Evolutionary conservation across 495 filamentous ascomycete species (phyloP).

Genomic region (Penicillium canariense): DNA sequence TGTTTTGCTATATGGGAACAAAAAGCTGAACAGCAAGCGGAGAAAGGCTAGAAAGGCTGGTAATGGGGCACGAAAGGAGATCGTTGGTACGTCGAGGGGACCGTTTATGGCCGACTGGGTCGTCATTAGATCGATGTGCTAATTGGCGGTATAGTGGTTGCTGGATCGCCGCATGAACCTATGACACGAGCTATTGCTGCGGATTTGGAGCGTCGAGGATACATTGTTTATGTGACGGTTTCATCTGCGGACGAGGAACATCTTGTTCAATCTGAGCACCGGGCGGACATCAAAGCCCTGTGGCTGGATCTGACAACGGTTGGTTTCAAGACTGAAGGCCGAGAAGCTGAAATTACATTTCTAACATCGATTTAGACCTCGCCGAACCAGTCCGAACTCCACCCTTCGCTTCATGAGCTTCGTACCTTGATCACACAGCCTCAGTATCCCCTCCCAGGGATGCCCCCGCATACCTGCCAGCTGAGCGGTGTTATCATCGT

Average conservation of each 20-base stretch:
- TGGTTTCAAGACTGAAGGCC: conserved; percentile 10
- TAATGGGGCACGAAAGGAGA: conserved; percentile 85
- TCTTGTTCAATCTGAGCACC: conserved; percentile 66
- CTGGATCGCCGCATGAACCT: conserved; percentile 76
- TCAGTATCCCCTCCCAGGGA: conserved; percentile 66
- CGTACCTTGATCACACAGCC: conserved; percentile 63
- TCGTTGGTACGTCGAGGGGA: conserved; percentile 55
- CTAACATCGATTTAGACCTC: conserved; percentile 43
- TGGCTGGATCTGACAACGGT: conserved; percentile 73
- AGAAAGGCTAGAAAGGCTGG: conserved; percentile 71
- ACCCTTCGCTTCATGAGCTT: conserved; percentile 52
- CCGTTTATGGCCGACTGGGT: neutral
- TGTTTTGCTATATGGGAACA: conserved; percentile 63
- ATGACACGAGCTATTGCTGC: conserved; percentile 75
- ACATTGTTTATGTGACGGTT: conserved; percentile 88
- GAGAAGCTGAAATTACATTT: too few species aligned
- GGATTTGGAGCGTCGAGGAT: conserved; percentile 87
- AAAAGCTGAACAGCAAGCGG: conserved; percentile 58
- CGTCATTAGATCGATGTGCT: conserved; percentile 5
- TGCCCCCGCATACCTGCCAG: conserved; percentile 68
- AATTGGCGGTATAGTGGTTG: conserved; percentile 55
- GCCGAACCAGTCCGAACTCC: conserved; percentile 54
- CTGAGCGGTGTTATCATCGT: conserved; percentile 78
- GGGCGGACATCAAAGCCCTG: conserved; percentile 77
- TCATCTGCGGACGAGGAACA: conserved; percentile 78